phyloP scores from a whole-genome alignment of 2,329 filamentous ascomycete species.

The Zarea fungicola region DNA sequence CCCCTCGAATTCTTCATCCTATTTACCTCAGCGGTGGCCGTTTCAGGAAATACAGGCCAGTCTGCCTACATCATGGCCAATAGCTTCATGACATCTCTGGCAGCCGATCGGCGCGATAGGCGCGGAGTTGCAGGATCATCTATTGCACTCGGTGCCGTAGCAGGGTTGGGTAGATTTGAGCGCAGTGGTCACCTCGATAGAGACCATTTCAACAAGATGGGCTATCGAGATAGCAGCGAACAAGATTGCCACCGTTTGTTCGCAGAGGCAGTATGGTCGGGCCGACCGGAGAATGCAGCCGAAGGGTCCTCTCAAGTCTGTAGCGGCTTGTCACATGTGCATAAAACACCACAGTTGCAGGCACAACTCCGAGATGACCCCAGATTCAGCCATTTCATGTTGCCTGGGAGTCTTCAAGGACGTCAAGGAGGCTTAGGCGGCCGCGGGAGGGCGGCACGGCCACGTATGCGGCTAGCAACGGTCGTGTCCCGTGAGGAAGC shows the following conservation, averaged over 20 bases:
- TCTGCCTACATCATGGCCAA: conserved; percentile 1
- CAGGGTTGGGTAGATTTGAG: conserved; percentile 37
- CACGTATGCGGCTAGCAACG: no score
- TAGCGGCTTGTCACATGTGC: conserved; percentile 9
- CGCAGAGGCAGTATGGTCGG: conserved; percentile 23
- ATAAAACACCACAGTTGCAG: background rate
- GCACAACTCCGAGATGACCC: background rate
- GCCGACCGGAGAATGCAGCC: conserved; percentile 14
- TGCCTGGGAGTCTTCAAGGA: no score
- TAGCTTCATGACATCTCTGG: background rate
- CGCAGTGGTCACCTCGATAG: conserved; percentile 13
- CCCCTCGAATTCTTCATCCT: conserved; percentile 3
- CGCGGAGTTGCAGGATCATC: conserved; percentile 20
- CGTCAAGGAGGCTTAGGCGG: no score
- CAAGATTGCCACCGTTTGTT: conserved; percentile 25
- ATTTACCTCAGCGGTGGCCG: background rate
- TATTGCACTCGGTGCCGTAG: conserved; percentile 27
- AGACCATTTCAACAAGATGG: conserved; percentile 19
- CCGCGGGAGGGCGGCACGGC: no score
- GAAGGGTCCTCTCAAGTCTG: conserved; percentile 3
- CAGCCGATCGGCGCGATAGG: conserved; percentile 14
- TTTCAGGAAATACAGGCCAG: background rate
- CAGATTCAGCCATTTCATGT: background rate
- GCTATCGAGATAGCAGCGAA: conserved; percentile 22
- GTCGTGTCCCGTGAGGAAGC: no score